These are phyloP conservation scores for Diaporthe batatas DNA, from an alignment of 2,329 filamentous ascomycete species.

Conservation along the genomic window DNA sequence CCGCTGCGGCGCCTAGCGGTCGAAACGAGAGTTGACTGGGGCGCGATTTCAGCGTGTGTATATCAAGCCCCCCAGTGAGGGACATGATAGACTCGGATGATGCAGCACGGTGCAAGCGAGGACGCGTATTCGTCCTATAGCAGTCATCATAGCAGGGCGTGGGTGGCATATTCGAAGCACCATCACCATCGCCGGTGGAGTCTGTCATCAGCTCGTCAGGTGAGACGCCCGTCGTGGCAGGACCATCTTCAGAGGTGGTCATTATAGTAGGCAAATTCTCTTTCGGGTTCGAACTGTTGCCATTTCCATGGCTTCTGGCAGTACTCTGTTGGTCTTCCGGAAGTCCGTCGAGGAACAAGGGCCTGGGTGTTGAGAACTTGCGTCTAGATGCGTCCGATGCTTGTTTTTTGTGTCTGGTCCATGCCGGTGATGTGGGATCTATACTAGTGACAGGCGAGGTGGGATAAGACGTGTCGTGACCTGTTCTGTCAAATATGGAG, in stretches of 20 bases:
- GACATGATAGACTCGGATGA: constrained; percentile 94
- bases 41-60: constrained; percentile 82
- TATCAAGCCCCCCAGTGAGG: constrained; percentile 87
- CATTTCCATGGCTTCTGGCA: constrained; percentile 34
- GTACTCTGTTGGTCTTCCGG: constrained; percentile 44
- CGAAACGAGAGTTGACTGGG: constrained; percentile 79
- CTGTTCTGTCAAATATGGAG: constrained; percentile 83
- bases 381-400: constrained; percentile 68
- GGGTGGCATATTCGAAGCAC: constrained; percentile 14
- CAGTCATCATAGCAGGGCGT: constrained; percentile 47
- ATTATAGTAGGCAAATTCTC: constrained; percentile 49
- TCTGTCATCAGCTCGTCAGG: constrained; percentile 54
- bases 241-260: constrained; percentile 49
- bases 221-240: constrained; percentile 47
- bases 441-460: constrained; percentile 85
- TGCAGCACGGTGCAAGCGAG: constrained; percentile 64
- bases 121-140: constrained; percentile 46
- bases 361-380: constrained; percentile 56
- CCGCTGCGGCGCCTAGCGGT: constrained; percentile 64
- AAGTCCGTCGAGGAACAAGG: constrained; percentile 47
- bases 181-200: constrained; percentile 45
- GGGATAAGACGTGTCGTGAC: constrained; percentile 78
- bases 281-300: constrained; percentile 39
- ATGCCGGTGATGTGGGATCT: constrained; percentile 74
- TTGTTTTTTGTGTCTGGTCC: constrained; percentile 68